Evolutionary conservation across 169 alveolate genomes (phyloP).

Genomic region (Plasmodium relictum): DNA sequence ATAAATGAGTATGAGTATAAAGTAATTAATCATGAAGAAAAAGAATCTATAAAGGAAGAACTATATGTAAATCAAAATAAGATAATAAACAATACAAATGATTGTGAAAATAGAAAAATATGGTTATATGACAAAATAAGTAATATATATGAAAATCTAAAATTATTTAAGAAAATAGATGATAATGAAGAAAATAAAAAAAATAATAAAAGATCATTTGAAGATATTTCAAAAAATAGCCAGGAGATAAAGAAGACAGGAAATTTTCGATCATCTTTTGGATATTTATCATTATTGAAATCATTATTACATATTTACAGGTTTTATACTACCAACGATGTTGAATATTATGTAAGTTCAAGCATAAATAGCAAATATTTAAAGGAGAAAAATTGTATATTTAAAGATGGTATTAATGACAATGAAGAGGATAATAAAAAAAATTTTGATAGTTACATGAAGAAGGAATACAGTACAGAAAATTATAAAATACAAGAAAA

Average conservation of each 20-base stretch:
- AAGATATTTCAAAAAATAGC: constrained; percentile 21
- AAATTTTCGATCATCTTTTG: constrained; percentile 9
- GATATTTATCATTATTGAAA: constrained; percentile 24
- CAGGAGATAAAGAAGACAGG: neutral
- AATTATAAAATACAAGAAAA: constrained; percentile 36
- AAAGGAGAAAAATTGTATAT: neutral
- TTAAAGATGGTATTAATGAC: neutral
- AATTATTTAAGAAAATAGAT: constrained; percentile 9
- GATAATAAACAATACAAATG: constrained; percentile 3
- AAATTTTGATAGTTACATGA: neutral
- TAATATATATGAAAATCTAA: constrained; percentile 14
- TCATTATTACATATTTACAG: constrained; percentile 45
- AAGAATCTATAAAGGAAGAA: neutral
- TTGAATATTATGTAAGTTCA: neutral
- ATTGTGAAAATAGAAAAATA: constrained; percentile 6
- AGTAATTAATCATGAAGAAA: neutral
- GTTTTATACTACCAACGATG: constrained; percentile 22
- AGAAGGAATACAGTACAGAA: neutral
- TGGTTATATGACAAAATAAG: constrained; percentile 47
- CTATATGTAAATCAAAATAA: neutral
- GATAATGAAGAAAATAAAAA: neutral
- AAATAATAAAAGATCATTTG: constrained; percentile 14
- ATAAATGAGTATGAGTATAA: constrained; percentile 1
- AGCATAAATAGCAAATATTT: neutral
- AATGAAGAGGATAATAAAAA: neutral